A percentile compares a stretch with the other conserved stretches of the same genome.
These are phyloP conservation scores for Actinidia arguta DNA, from an alignment of 179 eudicot genomes.

Conservation along the genomic window DNA sequence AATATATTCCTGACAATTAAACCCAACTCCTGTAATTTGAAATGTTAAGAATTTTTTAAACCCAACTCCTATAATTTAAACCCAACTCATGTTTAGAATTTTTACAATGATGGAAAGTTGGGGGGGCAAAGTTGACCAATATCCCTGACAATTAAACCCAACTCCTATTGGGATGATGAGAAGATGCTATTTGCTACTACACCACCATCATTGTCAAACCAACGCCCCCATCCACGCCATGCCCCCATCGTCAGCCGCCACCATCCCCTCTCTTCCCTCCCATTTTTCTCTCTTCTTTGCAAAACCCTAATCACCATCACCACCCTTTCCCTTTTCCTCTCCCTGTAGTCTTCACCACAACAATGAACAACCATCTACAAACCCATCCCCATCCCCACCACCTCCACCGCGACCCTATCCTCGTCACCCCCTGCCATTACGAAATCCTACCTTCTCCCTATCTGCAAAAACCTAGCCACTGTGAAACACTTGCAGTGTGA, in stretches of 20 bases:
- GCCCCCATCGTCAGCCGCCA: neutral
- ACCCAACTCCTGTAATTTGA: too few relatives aligned
- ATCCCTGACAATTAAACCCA: neutral
- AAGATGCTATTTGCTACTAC: neutral
- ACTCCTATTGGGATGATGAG: neutral
- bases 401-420: neutral
- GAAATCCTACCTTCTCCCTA: neutral
- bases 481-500: neutral
- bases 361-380: neutral
- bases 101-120: too few relatives aligned
- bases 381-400: neutral
- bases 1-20: too few relatives aligned
- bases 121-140: neutral
- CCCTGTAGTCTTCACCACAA: too few relatives aligned
- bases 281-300: neutral
- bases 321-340: neutral
- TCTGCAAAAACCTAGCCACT: neutral
- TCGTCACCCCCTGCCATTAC: neutral
- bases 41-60: too few relatives aligned
- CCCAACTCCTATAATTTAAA: too few relatives aligned
- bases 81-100: too few relatives aligned
- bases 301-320: neutral
- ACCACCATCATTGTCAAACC: neutral
- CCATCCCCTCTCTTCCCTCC: neutral
- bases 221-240: neutral